Conservation (phyloP, 1,284 basidiomycete genomes). For the Ceratobasidium sp. region DNA sequence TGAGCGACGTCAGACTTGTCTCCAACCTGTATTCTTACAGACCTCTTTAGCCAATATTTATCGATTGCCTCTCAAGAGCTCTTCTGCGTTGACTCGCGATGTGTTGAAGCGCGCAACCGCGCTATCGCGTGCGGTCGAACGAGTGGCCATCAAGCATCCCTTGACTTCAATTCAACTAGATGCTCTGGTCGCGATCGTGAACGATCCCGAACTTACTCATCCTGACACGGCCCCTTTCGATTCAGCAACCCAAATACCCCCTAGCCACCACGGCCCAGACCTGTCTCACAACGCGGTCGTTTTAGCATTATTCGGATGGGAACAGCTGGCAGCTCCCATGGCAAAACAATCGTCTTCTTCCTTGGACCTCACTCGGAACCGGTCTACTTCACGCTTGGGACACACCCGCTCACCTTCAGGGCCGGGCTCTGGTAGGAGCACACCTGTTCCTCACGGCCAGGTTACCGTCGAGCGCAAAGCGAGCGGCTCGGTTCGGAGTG, state of each 20-base stretch:
- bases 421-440: conserved; percentile 23
- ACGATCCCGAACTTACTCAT: conserved; percentile 20
- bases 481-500: conserved; percentile 33
- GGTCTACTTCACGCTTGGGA: conserved; percentile 32
- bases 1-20: conserved; percentile 51
- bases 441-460: conserved; percentile 25
- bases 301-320: conserved; percentile 43
- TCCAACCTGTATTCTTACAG: not conserved
- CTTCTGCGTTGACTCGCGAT: conserved; percentile 63
- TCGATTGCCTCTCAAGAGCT: conserved; percentile 71
- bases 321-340: conserved; percentile 12
- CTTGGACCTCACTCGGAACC: conserved; percentile 20
- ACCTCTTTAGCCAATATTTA: conserved; percentile 62
- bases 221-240: conserved; percentile 4
- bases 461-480: conserved; percentile 32
- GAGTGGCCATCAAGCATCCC: conserved; percentile 71
- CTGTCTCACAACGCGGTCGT: conserved; percentile 42
- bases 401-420: conserved; percentile 28
- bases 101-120: conserved; percentile 63
- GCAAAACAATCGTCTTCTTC: conserved; percentile 35
- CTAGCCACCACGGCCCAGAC: conserved; percentile 22
- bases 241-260: conserved; percentile 38
- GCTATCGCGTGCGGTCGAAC: conserved; percentile 61
- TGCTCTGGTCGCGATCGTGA: conserved; percentile 53
- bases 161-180: conserved; percentile 48